A percentile compares a stretch with the other conserved stretches of the same genome.
phyloP scores from a whole-genome alignment of 257 asterid species.

The Echium plantagineum region DNA sequence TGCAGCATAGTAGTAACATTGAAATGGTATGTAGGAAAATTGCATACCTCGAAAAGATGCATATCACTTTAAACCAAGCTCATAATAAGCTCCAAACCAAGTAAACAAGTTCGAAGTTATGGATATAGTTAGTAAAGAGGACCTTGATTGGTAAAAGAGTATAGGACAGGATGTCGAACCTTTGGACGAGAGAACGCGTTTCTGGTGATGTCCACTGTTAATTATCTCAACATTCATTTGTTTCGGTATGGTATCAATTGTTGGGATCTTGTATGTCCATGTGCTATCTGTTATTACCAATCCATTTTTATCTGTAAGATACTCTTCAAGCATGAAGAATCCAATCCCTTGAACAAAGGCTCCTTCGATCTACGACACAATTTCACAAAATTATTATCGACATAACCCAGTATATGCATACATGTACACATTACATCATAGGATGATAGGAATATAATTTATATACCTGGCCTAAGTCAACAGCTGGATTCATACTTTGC shows the following conservation, averaged over 20 bases:
- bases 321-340: constrained; percentile 80
- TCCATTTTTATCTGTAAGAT: constrained; percentile 43
- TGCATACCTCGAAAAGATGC: not conserved
- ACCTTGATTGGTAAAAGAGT: not conserved
- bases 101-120: no score
- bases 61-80: not conserved
- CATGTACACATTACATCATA: not conserved
- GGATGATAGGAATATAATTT: not conserved
- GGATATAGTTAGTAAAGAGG: no score
- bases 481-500: constrained; percentile 71
- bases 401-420: no score
- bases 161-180: constrained; percentile 25
- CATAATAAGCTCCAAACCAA: no score
- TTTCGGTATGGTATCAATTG: constrained; percentile 58
- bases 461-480: constrained; percentile 70
- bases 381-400: not conserved
- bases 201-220: constrained; percentile 51
- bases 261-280: constrained; percentile 80
- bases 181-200: constrained; percentile 67
- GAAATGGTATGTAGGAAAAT: not conserved
- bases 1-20: constrained; percentile 11
- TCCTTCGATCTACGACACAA: constrained; percentile 55
- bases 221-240: constrained; percentile 52
- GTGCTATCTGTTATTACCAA: constrained; percentile 41
- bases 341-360: constrained; percentile 85